Evolutionary conservation across 768 basidiomycete genomes (phyloP).

Genomic region (Amanita molliuscula): DNA sequence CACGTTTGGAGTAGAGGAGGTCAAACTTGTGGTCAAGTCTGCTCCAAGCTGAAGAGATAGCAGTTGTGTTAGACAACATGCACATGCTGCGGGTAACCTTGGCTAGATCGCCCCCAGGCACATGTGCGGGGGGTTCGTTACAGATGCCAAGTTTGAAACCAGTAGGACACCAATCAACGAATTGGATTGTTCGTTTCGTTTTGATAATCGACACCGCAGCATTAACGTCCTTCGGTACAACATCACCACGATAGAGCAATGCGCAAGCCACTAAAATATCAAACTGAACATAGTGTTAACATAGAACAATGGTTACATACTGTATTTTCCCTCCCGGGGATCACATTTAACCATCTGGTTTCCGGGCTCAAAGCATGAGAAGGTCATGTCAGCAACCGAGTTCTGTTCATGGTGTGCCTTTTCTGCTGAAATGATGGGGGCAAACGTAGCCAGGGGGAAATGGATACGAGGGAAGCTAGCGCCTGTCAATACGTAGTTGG

Average conservation of each 20-base stretch:
- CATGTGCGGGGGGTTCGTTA: constrained; percentile 87
- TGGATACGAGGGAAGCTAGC: constrained; percentile 92
- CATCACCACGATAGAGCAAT: constrained; percentile 89
- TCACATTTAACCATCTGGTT: constrained; percentile 97
- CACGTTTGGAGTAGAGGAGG: constrained; percentile 93
- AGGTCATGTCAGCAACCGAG: constrained; percentile 97
- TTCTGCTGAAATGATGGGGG: constrained; percentile 89
- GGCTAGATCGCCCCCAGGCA: constrained; percentile 92
- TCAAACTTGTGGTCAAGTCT: constrained; percentile 98
- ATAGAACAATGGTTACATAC: constrained; percentile 32
- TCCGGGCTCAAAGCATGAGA: constrained; percentile 92
- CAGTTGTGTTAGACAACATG: constrained; percentile 93
- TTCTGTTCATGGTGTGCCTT: constrained; percentile 97
- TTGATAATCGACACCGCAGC: constrained; percentile 90
- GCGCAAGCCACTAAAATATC: constrained; percentile 70
- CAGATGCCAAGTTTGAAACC: constrained; percentile 99
- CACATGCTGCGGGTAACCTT: constrained; percentile 91
- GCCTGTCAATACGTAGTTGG: constrained; percentile 7
- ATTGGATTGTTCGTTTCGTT: constrained; percentile 96
- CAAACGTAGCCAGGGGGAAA: constrained; percentile 95
- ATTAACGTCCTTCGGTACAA: constrained; percentile 93
- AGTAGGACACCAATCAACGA: constrained; percentile 97
- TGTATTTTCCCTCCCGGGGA: constrained; percentile 97
- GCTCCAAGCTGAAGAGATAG: constrained; percentile 92
- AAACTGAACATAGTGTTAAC: constrained; percentile 6